A percentile compares a stretch with the other conserved stretches of the same genome.
Evolutionary conservation across 2,329 filamentous ascomycete species (phyloP).

Genomic region (Beauveria sp.): DNA sequence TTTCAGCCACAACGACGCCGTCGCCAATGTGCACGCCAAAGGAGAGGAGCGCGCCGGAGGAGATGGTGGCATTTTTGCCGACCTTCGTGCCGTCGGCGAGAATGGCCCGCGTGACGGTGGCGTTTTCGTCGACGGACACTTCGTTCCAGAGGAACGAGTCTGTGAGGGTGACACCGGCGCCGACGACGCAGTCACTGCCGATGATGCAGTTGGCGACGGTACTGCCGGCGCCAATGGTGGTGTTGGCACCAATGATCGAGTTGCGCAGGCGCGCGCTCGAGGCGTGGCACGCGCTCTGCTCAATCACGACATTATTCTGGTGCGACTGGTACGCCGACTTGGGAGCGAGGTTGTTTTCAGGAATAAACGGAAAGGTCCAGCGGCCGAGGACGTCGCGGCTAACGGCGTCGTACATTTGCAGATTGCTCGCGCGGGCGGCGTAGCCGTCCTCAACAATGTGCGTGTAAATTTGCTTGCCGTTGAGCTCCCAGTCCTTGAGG

Average conservation of each 20-base stretch:
- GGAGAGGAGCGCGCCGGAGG: slow-evolving; percentile 69
- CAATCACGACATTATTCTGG: slow-evolving; percentile 66
- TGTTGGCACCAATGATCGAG: slow-evolving; percentile 70
- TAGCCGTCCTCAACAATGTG: slow-evolving; percentile 80
- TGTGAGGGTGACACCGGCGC: slow-evolving; percentile 70
- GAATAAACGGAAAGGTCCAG: slow-evolving; percentile 84
- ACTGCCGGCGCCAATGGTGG: slow-evolving; percentile 65
- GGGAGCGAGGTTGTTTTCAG: slow-evolving; percentile 76
- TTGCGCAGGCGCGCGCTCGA: slow-evolving; percentile 62
- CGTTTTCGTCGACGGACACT: slow-evolving; percentile 66
- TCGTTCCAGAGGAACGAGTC: slow-evolving; percentile 87
- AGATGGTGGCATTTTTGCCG: slow-evolving; percentile 62
- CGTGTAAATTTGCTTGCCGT: slow-evolving; percentile 92
- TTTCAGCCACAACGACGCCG: slow-evolving; percentile 37
- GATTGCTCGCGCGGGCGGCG: slow-evolving; percentile 74
- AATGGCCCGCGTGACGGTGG: slow-evolving; percentile 63
- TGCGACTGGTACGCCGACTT: slow-evolving; percentile 69
- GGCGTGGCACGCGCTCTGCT: slow-evolving; percentile 67
- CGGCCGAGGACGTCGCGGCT: slow-evolving; percentile 78
- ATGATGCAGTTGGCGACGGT: slow-evolving; percentile 69
- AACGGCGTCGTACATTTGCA: slow-evolving; percentile 85
- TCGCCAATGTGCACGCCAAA: slow-evolving; percentile 68
- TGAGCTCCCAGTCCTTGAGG: slow-evolving; percentile 92
- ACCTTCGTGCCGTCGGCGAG: slow-evolving; percentile 66
- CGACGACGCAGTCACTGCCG: slow-evolving; percentile 78